Base-by-base conservation (phyloP, 2,329 filamentous ascomycete genomes). In the Davidsoniella australis region DNA sequence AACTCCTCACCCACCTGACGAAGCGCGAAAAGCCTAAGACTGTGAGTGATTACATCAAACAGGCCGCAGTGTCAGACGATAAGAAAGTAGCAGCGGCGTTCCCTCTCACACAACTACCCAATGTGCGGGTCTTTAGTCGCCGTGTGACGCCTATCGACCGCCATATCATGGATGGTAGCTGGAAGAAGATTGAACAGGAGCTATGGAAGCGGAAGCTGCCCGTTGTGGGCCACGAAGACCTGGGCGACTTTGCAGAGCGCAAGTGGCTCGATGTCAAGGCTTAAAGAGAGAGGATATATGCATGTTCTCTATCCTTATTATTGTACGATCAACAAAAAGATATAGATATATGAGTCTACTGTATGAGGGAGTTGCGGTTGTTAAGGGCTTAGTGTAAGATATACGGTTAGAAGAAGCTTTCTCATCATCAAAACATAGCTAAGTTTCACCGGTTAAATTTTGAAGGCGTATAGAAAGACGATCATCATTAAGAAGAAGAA, bases 171-270 rank as follows among this genome's bases (percentile, higher is more conserved):
- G 61, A 84, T 40, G 86, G 86, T 24, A 71, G 84, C 58, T 84
- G 81, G 76, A 91, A 91, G 75, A 63, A 87, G 45, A 85, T 89
- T 58, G 73, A 83, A 62, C 68, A 78, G 58, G 81, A 85, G 63
- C 67, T 89, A 54, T 65, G 65, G 58, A 70, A 73, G 60, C 69
- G 79, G 50, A 73, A 72, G 14, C 61, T 88, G 56, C 76, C 80
- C 6, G 64, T 76, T 14, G 67, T 66, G 3, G 75, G 75, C 2
- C 65, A 66, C 44, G 62, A 60, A 7, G 61, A 62, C 6, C 55
- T 63, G 44, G 55, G 59, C 12, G 65, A 63, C 59, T 65, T 65
- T 55, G 66, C 60, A 58, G 69, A 73, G 60, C 57, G 62, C 48
- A 55, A 62, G n/a, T 68, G 67, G 60, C 54, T 71, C 24, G 57